A percentile compares a stretch with the other conserved stretches of the same genome.
phyloP scores from a whole-genome alignment of 2,329 filamentous ascomycete species.

The Botrytis hyacinthi region DNA sequence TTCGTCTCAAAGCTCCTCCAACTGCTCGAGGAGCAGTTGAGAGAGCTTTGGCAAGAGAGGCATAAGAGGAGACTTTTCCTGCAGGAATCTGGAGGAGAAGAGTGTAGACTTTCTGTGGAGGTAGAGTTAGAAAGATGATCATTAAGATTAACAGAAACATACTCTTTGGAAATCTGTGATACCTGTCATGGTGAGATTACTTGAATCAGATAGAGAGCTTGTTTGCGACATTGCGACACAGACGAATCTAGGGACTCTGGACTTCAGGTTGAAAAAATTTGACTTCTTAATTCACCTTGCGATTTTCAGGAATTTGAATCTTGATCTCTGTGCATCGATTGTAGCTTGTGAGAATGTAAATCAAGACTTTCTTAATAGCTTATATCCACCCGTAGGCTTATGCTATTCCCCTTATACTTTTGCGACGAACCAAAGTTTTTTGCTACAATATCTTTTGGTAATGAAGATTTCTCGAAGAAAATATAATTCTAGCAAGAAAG shows the following conservation, averaged over 20 bases:
- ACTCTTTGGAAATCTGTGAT: constrained; percentile 33
- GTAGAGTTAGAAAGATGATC: background rate
- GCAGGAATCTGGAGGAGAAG: constrained; percentile 59
- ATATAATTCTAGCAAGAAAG: background rate
- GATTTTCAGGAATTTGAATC: background rate
- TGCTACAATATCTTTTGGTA: accelerated
- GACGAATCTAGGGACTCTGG: background rate
- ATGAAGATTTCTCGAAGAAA: background rate
- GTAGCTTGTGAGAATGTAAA: background rate
- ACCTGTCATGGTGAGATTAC: constrained; percentile 23
- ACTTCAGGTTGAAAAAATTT: background rate
- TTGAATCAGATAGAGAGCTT: background rate
- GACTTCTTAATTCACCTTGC: background rate
- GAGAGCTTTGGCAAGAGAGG: constrained; percentile 54
- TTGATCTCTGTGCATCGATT: background rate
- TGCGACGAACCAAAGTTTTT: background rate
- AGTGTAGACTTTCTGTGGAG: constrained; percentile 47
- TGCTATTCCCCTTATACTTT: background rate
- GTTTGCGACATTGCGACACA: background rate
- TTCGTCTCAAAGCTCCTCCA: constrained; percentile 57
- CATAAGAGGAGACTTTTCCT: constrained; percentile 60
- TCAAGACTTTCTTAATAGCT: background rate
- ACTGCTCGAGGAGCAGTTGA: constrained; percentile 60
- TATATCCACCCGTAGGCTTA: background rate
- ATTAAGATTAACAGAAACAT: background rate